phyloP scores from a whole-genome alignment of 2,329 filamentous ascomycete genomes.

The Aquanectria penicillioides region DNA sequence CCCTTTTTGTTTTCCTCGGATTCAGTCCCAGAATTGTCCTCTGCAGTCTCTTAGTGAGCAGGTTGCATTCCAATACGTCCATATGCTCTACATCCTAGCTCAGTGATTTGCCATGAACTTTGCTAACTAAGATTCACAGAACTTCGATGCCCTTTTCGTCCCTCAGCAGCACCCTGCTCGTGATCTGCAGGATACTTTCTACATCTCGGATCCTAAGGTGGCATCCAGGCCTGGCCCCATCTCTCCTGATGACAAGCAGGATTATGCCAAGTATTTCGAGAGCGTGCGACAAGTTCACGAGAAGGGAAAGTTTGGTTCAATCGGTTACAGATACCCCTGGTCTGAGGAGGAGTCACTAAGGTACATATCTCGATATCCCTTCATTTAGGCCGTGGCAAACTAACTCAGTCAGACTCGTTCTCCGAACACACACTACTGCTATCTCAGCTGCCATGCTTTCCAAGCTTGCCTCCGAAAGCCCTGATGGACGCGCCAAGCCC shows the following conservation, averaged over 20 bases:
- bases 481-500: constrained; percentile 70
- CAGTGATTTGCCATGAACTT: not conserved
- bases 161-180: constrained; percentile 95
- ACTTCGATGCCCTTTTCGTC: constrained; percentile 96
- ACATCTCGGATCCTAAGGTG: constrained; percentile 86
- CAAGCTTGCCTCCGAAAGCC: constrained; percentile 84
- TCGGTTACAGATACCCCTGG: constrained; percentile 97
- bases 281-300: constrained; percentile 90
- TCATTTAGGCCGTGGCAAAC: not conserved
- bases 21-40: no score
- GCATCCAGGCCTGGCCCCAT: constrained; percentile 53
- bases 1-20: not conserved
- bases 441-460: constrained; percentile 91
- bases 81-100: not conserved
- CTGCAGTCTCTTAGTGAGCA: no score
- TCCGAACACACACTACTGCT: constrained; percentile 96
- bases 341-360: constrained; percentile 78
- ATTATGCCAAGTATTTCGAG: constrained; percentile 75
- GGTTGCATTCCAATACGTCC: no score
- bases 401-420: constrained; percentile 71
- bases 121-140: constrained; percentile 55
- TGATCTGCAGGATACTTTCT: constrained; percentile 98
- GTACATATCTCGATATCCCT: not conserved
- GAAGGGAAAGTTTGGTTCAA: constrained; percentile 90
- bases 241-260: constrained; percentile 65